A percentile compares a stretch with the other conserved stretches of the same genome.
Evolutionary conservation across 2,329 filamentous ascomycete genomes (phyloP).

Genomic region (Penicillium sp.): DNA sequence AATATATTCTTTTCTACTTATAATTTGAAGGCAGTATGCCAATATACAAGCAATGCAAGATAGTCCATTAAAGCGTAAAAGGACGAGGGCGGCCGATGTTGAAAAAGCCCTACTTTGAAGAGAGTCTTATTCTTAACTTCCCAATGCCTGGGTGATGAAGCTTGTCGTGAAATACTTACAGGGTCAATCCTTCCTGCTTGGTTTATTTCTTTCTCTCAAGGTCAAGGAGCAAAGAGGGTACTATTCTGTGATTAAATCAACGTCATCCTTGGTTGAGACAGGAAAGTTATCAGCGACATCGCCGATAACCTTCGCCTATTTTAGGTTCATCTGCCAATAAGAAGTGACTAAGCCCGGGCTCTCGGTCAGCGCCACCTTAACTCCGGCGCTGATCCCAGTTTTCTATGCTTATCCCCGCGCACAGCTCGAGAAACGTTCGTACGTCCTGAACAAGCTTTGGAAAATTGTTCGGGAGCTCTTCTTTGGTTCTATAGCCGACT

Average conservation of each 20-base stretch:
- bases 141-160: too few relatives aligned
- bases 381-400: neutral
- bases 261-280: too few relatives aligned
- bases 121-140: neutral
- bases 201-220: too few relatives aligned
- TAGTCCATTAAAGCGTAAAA: neutral
- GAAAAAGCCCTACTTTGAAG: neutral
- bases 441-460: neutral
- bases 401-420: neutral
- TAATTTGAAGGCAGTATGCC: neutral
- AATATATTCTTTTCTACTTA: neutral
- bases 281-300: too few relatives aligned
- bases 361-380: constrained; percentile 4
- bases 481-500: neutral
- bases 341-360: neutral
- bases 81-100: neutral
- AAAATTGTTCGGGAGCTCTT: neutral
- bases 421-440: constrained; percentile 1
- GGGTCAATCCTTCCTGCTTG: too few relatives aligned
- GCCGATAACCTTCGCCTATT: too few relatives aligned
- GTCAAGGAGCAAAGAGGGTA: too few relatives aligned
- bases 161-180: too few relatives aligned
- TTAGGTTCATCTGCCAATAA: too few relatives aligned
- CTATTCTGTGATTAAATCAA: too few relatives aligned
- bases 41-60: neutral